Percentiles rank a stretch among this genome's conserved stretches.
phyloP scores from a whole-genome alignment of 2,329 filamentous ascomycete genomes.

The Exophiala viscosa region DNA sequence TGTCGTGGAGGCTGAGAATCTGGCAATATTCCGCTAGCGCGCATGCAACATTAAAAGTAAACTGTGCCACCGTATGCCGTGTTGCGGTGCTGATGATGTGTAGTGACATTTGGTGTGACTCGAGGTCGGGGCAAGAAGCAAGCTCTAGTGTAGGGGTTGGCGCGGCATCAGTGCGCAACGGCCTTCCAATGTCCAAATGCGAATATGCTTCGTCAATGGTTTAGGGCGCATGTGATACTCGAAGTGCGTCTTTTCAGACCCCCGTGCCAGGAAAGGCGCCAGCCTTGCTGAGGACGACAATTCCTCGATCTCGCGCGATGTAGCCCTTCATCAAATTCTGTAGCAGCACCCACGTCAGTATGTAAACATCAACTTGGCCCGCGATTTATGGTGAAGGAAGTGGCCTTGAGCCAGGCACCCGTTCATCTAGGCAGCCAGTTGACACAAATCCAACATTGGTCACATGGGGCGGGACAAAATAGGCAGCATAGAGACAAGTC shows the following conservation, averaged over 20 bases:
- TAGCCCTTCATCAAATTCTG: constrained; percentile 97
- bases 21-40: no score
- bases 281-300: constrained; percentile 89
- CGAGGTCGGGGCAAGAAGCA: no score
- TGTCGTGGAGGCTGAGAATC: no score
- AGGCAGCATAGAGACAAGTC: constrained; percentile 17
- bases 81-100: no score
- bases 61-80: no score
- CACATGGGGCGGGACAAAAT: not conserved
- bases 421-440: constrained; percentile 16
- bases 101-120: no score
- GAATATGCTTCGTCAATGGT: not conserved
- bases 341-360: constrained; percentile 9
- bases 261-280: constrained; percentile 86
- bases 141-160: no score
- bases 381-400: no score
- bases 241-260: constrained; percentile 38
- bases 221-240: not conserved
- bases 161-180: no score
- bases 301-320: constrained; percentile 83
- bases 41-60: no score
- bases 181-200: no score
- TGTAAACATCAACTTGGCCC: constrained; percentile 16
- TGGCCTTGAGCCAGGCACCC: constrained; percentile 6
- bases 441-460: not conserved